Base-by-base conservation (phyloP, 2,329 filamentous ascomycete genomes). In the Amphichorda felina region DNA sequence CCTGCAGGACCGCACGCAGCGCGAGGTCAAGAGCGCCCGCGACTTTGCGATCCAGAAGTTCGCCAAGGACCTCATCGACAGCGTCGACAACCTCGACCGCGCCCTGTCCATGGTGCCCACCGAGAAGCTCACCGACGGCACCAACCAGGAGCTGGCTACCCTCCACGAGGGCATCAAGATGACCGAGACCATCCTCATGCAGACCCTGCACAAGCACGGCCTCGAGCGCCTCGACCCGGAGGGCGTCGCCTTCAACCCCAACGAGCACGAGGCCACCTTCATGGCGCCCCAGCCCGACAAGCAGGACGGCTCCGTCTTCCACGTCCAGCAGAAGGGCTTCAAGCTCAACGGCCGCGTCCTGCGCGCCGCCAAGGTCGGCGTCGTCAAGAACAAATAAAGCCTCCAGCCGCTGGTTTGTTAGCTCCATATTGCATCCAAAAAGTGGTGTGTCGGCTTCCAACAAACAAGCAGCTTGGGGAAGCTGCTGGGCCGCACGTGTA, bases 31-130 rank as follows among this genome's bases (percentile, higher is more conserved):
- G 61, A 64, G 74, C 15, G 85, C 89, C 15, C 80, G 81, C 49
- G 84, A 94, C 63, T 98, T 94, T 50, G 91, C 89, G 51, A 91
- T 98, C 52, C 86, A 94, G 57, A 86, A 80, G 47, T 96, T 98
- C 63, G 86, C 89, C 53, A 82, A 86, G 60, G 91, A 98, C 62
- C 79, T 98, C 31, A 76, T 96, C 48, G 91, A 98, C 58, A 86
- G 77, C 53, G 79, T 98, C 52, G 91, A 98, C 65, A 98, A 96
- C 71, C 79, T 98, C 44, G 91, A 98, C 63, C 88, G 88, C 46
- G 91, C 91, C 30, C 75, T 98, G 30, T 60, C 67, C 43, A 86
- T 79, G 51, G 88, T 94, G 10, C 78, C 85, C 15, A 56, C 72
- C 40, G 79, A 86, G 28, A 85, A 84, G 62, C 70, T 93, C 43